Conservation (phyloP, 2,329 filamentous ascomycete species). For the Colletotrichum filicis region DNA sequence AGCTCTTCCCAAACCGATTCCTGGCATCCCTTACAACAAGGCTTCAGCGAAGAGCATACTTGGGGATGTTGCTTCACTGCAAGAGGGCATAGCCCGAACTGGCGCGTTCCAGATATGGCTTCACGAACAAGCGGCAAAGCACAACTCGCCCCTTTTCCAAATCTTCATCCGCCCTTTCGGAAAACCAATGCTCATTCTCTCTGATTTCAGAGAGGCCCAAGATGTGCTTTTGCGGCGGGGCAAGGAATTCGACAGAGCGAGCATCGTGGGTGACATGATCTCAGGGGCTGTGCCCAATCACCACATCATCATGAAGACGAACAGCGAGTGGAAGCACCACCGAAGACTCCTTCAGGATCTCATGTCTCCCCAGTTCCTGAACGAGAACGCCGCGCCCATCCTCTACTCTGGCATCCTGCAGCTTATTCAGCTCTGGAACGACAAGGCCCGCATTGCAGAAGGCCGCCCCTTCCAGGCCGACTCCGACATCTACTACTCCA, state of each 20-base stretch:
- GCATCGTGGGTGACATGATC: constrained; percentile 38
- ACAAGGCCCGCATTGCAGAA: constrained; percentile 43
- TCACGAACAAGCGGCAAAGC: constrained; percentile 35
- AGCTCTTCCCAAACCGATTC: constrained; percentile 53
- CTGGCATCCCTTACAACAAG: constrained; percentile 57
- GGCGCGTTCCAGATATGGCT: constrained; percentile 16
- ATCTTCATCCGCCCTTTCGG: constrained; percentile 36
- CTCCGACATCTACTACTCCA: constrained; percentile 42
- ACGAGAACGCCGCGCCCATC: constrained; percentile 43
- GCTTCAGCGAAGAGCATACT: constrained; percentile 47
- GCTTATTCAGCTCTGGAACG: constrained; percentile 46
- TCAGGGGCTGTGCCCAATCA: constrained; percentile 37
- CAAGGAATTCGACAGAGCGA: constrained; percentile 37
- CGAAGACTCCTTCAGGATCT: constrained; percentile 49
- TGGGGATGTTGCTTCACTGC: constrained; percentile 55
- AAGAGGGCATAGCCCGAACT: constrained; percentile 45
- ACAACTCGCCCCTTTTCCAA: constrained; percentile 51
- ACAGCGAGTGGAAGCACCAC: constrained; percentile 43
- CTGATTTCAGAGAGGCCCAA: constrained; percentile 38
- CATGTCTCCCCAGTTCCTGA: constrained; percentile 49
- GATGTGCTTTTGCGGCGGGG: constrained; percentile 39
- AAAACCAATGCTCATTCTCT: constrained; percentile 36
- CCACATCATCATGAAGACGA: constrained; percentile 44
- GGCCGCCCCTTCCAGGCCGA: constrained; percentile 44
- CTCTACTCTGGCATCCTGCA: constrained; percentile 44